A percentile compares a stretch with the other conserved stretches of the same genome.
These are phyloP conservation scores for Umbilicus rupestris DNA, from an alignment of 164 flowering plant genomes.

Conservation along the genomic window DNA sequence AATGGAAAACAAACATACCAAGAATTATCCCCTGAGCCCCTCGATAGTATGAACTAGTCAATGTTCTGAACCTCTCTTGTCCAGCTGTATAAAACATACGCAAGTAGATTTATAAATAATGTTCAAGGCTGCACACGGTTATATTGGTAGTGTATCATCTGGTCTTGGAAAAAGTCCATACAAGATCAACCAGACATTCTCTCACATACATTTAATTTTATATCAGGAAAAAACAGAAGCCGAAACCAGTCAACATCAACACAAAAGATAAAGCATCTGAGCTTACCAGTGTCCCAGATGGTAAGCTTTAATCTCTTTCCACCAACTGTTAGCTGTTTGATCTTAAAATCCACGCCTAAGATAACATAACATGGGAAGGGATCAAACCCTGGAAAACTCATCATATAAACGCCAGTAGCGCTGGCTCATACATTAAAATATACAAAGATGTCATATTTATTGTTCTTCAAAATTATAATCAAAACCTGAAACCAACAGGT, in stretches of 20 bases:
- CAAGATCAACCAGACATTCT: background rate
- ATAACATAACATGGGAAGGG: background rate
- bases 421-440: no score
- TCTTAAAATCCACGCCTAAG: constrained; percentile 86
- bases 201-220: no score
- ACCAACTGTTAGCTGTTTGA: constrained; percentile 62
- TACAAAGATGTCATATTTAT: no score
- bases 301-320: constrained; percentile 84
- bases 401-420: no score
- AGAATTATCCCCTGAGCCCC: constrained; percentile 87
- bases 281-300: constrained; percentile 91
- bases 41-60: constrained; percentile 85
- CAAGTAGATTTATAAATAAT: constrained; percentile 13
- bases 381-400: background rate
- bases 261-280: background rate
- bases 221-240: no score
- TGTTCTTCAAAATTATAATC: no score
- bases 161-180: background rate
- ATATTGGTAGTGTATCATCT: background rate
- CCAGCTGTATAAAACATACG: constrained; percentile 73
- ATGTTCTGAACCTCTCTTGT: constrained; percentile 87
- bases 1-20: no score
- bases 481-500: no score
- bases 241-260: no score
- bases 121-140: background rate